These are phyloP conservation scores for Tardiomyces depauwii DNA, from an alignment of 1,139 yeast genomes.

Conservation along the genomic window DNA sequence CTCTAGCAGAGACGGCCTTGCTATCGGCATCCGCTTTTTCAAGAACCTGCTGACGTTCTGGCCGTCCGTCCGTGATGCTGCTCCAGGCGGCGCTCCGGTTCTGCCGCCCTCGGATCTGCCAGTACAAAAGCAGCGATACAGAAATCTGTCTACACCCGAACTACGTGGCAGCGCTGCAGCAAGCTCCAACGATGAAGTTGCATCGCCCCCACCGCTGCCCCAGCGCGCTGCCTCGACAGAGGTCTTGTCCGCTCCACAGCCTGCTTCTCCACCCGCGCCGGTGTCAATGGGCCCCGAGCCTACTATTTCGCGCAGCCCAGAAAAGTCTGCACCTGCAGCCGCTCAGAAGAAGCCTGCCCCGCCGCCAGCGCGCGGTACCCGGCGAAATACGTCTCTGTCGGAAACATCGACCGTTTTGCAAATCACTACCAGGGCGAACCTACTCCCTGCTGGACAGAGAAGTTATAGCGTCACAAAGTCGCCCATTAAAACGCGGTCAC, in stretches of 20 bases:
- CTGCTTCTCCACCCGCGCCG: too few relatives aligned
- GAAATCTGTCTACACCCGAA: background rate
- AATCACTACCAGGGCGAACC: background rate
- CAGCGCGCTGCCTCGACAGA: too few relatives aligned
- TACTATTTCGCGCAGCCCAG: too few relatives aligned
- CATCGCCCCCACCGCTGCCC: too few relatives aligned
- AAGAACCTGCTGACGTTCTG: conserved; percentile 19
- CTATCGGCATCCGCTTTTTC: conserved; percentile 16
- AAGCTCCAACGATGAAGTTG: too few relatives aligned
- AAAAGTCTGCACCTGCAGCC: background rate
- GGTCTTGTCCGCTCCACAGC: too few relatives aligned
- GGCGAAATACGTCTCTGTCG: too few relatives aligned
- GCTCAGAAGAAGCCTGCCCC: background rate
- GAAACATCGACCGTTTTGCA: background rate
- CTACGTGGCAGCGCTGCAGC: background rate
- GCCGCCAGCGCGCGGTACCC: background rate
- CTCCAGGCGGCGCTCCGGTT: too few relatives aligned
- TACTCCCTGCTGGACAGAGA: background rate
- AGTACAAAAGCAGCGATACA: background rate
- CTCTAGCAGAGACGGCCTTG: conserved; percentile 14
- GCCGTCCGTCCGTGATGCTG: conserved; percentile 5
- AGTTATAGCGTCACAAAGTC: background rate
- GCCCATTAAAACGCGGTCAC: conserved; percentile 3
- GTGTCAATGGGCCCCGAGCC: too few relatives aligned
- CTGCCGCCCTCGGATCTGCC: too few relatives aligned